Percentiles rank a stretch among this genome's conserved stretches.
phyloP scores from a whole-genome alignment of 225 moss, liverwort and hornwort species.

The Marchantia paleacea region DNA sequence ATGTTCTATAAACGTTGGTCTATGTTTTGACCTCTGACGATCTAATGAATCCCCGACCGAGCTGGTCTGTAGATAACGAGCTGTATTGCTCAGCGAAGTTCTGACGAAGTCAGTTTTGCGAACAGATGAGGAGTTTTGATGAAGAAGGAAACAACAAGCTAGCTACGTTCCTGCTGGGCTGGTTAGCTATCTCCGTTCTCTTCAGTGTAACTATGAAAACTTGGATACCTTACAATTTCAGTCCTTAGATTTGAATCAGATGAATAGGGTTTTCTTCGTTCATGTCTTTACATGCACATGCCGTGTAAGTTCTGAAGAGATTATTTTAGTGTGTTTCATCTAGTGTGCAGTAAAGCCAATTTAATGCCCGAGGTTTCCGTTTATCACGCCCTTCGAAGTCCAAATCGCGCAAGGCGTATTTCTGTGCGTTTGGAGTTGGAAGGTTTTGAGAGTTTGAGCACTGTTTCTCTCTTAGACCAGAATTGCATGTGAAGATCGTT shows the following conservation, averaged over 20 bases:
- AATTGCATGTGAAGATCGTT: too few relatives aligned
- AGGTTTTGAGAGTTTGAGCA: too few relatives aligned
- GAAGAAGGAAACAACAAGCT: slow-evolving; percentile 23
- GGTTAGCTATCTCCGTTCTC: not conserved
- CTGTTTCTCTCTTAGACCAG: too few relatives aligned
- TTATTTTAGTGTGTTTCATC: too few relatives aligned
- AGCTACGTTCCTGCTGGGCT: slow-evolving; percentile 13
- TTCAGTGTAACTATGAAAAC: slow-evolving; percentile 21
- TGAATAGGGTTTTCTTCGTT: not conserved
- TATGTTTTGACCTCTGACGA: not conserved
- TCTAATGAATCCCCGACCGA: not conserved
- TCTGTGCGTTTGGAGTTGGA: too few relatives aligned
- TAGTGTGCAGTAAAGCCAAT: too few relatives aligned
- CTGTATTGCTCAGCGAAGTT: not conserved
- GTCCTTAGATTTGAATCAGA: not conserved
- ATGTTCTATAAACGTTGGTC: too few relatives aligned
- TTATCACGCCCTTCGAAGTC: too few relatives aligned
- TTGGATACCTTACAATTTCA: slow-evolving; percentile 19
- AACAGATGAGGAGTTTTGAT: slow-evolving; percentile 26
- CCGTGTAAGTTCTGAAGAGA: too few relatives aligned
- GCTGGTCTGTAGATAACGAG: not conserved
- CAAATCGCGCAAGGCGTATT: too few relatives aligned
- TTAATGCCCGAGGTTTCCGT: too few relatives aligned
- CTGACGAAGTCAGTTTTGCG: not conserved
- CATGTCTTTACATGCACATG: too few relatives aligned